Base-by-base conservation (phyloP, 2,329 filamentous ascomycete species). In the Phyllosticta citriasiana region DNA sequence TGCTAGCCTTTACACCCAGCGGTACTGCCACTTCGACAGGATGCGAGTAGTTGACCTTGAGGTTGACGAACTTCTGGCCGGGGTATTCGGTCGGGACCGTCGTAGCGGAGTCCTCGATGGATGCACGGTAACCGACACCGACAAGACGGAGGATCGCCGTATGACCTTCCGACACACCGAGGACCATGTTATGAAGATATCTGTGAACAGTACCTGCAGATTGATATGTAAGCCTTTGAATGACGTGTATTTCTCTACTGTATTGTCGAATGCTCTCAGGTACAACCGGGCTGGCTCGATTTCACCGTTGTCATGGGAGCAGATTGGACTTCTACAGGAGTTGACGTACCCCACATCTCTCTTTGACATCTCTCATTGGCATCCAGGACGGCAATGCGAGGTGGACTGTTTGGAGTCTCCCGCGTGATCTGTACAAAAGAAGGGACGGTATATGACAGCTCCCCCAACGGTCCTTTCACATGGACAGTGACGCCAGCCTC, bases 21-120 rank as follows among this genome's bases (percentile, higher is more conserved):
- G 94, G 94, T 55, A 97, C 85, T 3, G 85, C 86, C 71, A 97
- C 80, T 76, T 99, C 93, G 66, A 99, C 89, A 0, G 93, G 89
- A 80, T 99, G 94, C 64, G 93, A 96, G 77, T 91, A 99, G 62
- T 94, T 94, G 60, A 99, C 89, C 81, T 97, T 97, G 66, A 99
- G 79, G 65, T 88, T 91, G 52, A 99, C 87, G 69, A 96, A 96
- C 72, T 91, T 83, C 76, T 97, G 92, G 52, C 88, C 91, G 0
- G 85, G 84, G 71, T 87, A 97, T 71, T 86, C 80, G 63, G 88
- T 75, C 55, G 75, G 64, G 54, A 82, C 85, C 63, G 88, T 90
- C 35, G 79, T 84, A 25, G 88, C 88, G 50, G 82, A 87, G 62
- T 86, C 78, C 74, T 97, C 92, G 67, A 99, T 83, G 3, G 85